Evolutionary conservation across 2,329 filamentous ascomycete species (phyloP).

Genomic region (Colletotrichum sublineola): DNA sequence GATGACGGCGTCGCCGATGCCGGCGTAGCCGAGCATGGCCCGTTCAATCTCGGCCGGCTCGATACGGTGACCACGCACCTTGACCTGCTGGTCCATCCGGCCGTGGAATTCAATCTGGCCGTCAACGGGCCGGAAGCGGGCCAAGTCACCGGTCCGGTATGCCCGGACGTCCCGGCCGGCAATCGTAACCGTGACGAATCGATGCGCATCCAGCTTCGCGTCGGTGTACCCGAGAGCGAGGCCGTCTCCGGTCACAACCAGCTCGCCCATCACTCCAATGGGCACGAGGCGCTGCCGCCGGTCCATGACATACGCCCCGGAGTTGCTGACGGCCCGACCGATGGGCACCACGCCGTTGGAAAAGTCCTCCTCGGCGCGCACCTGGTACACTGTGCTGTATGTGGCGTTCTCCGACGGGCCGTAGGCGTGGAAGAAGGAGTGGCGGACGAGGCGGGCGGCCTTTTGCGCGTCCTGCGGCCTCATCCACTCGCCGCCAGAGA

Average conservation of each 20-base stretch:
- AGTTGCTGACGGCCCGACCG: constrained; percentile 43
- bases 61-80: constrained; percentile 49
- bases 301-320: constrained; percentile 46
- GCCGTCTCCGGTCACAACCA: constrained; percentile 48
- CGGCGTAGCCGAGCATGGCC: constrained; percentile 31
- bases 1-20: constrained; percentile 43
- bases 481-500: constrained; percentile 51
- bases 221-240: constrained; percentile 46
- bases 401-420: constrained; percentile 43
- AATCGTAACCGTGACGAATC: constrained; percentile 42
- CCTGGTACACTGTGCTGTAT: background rate
- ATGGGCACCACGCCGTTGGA: constrained; percentile 42
- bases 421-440: constrained; percentile 23
- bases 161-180: constrained; percentile 27
- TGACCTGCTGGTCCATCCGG: constrained; percentile 49
- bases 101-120: constrained; percentile 47
- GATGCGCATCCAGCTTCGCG: constrained; percentile 16
- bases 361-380: background rate
- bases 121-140: constrained; percentile 28
- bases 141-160: constrained; percentile 48
- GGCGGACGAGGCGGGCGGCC: background rate
- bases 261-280: constrained; percentile 47
- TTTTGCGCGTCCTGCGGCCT: constrained; percentile 12
- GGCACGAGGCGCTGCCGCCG: constrained; percentile 44
- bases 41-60: constrained; percentile 49